Base-by-base conservation (phyloP, 2,329 filamentous ascomycete genomes). In the Monilinia laxa region DNA sequence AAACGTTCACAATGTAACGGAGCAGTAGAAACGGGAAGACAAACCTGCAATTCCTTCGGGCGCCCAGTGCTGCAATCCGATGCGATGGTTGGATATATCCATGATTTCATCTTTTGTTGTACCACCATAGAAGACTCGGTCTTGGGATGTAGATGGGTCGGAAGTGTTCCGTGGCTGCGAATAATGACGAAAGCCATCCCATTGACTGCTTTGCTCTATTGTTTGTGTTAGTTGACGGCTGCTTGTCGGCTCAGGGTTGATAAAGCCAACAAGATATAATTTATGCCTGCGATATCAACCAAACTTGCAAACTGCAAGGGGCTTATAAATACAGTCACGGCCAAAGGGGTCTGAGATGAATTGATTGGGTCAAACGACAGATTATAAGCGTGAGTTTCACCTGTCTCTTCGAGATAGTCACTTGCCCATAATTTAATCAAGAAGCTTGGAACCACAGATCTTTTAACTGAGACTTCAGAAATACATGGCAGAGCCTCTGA, bases 131-230 rank as follows among this genome's bases (percentile, higher is more conserved):
- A 82, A 84, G 0, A 83, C 69, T 23, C 81, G 75, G 35, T 79
- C 74, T 31, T 69, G 56, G 67, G 75, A 71, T 49, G 71, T 69
- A 7, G 68, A 69, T 3, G 68, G 53, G 2, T 67, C 70, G 12
- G 62, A 65, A 53, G 76, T 69, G 10, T 76, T 67, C 1, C 76
- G 76, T 7, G 79, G 79, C 67, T 79, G 78, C 6, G 79, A 81
- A 63, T 82, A 83, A 70, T 84, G 82, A 11, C 82, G 76, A 4
- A 83, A 74, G 0, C 81, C 82, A 71, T 84, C 81, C 82, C 82
- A 84, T 68, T 84, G 82, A 63, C 79, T 82, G 56, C 80, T 82
- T 70, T 82, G 80, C 68, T 83, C 71, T 74, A 25, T 51, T 2
- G 5, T 14, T 16, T 16, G 47, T 9, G 4, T 64, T 23, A 51